Evolutionary conservation across 345 rosid species (phyloP).

Genomic region (Corchorus olitorius): DNA sequence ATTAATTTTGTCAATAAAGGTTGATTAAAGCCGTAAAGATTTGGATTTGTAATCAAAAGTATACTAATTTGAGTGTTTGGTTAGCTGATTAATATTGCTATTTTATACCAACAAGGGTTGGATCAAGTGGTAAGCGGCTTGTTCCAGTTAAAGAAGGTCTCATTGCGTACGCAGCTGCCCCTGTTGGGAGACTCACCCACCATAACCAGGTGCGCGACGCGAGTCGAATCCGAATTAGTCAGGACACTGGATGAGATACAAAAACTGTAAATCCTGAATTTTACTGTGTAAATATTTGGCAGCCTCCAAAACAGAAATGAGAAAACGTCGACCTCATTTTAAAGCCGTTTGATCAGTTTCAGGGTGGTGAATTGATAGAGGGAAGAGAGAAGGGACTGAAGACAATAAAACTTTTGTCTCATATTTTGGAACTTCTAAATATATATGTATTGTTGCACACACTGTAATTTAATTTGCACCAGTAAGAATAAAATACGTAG

Average conservation of each 20-base stretch:
- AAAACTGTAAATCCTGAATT: neutral
- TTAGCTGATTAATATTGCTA: neutral
- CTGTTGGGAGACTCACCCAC: too few species aligned
- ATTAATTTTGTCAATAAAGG: neutral
- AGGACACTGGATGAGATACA: too few species aligned
- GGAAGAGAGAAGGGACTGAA: neutral
- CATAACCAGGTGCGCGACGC: too few species aligned
- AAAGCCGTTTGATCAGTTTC: neutral
- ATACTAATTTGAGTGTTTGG: too few species aligned
- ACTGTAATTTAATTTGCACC: neutral
- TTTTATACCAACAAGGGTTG: neutral
- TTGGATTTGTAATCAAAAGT: too few species aligned
- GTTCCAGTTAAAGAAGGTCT: too few species aligned
- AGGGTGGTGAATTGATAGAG: neutral
- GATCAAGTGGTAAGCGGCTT: too few species aligned
- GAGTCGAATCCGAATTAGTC: too few species aligned
- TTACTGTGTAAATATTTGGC: neutral
- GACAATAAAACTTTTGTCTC: neutral
- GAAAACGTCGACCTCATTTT: neutral
- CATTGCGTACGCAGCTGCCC: too few species aligned
- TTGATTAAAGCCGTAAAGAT: too few species aligned
- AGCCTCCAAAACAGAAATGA: conserved; percentile 7
- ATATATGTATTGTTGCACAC: neutral
- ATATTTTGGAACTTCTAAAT: neutral
- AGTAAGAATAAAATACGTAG: neutral